Evolutionary conservation across 2,329 filamentous ascomycete genomes (phyloP), one percentile per base, ranked within the genome.

Genomic region (Leptographium flavum): DNA sequence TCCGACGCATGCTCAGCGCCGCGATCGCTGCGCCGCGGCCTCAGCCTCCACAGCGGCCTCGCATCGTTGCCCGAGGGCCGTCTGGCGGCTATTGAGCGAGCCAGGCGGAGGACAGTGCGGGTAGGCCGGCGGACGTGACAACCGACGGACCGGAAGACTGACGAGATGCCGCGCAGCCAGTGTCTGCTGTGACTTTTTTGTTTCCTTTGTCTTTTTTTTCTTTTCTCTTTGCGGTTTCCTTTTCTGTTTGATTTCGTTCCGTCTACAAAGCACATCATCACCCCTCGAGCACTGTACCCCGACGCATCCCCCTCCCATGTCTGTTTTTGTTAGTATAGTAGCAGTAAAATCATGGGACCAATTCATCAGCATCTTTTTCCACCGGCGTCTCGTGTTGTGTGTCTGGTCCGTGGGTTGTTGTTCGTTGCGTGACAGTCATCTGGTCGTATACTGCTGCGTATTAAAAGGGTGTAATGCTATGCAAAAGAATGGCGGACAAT

Each of bases 281-380:
- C 17, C 10, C 19, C 33, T 36, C 32, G 11, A 35, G 27, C 27
- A 28, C 27, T 11, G 27, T 28, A n/a, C n/a, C n/a, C 27, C 8
- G 13, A 28, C 27, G 27, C 33, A 36, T 36, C 17, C 11, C 17
- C 7, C n/a, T n/a, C n/a, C 39, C 27, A 40, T 33, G 14, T 22
- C 27, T 42, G 10, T 31, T 42, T 41, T 42, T 33, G 39, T 42
- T 33, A 42, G 39, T 41, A 41, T 41, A 40, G 39, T 40, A 40
- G 39, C 39, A 40, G 39, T 40, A 42, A 39, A 41, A 32, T 32
- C 30, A 23, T 23, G 21, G 17, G 21, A 25, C 21, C n/a, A 36
- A 40, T 33, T 42, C 39, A n/a, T 22, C 5, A 21, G 21, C 27
- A 8, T 33, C n/a, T 3, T 15, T 10, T 33, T 37, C n/a, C n/a